phyloP scores from a whole-genome alignment of 2,329 filamentous ascomycete genomes.

The Fusarium equiseti region DNA sequence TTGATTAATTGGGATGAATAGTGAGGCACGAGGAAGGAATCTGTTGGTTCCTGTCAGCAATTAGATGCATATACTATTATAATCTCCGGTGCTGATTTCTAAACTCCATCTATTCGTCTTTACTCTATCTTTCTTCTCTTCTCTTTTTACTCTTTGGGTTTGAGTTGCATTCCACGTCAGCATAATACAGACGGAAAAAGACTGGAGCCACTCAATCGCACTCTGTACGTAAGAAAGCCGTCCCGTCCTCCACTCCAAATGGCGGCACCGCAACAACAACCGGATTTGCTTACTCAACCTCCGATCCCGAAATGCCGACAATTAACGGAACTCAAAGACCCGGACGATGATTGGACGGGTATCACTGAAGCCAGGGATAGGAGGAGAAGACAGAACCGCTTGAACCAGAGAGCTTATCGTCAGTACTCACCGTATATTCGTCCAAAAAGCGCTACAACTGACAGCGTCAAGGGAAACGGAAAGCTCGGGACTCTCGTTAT shows the following conservation, averaged over 20 bases:
- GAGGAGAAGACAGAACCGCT: constrained; percentile 43
- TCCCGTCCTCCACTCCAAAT: constrained; percentile 4
- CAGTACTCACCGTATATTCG: constrained; percentile 10
- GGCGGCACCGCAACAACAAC: constrained; percentile 8
- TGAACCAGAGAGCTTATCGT: constrained; percentile 45
- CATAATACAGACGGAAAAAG: background rate
- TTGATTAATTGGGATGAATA: constrained; percentile 1
- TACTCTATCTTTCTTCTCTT: no score
- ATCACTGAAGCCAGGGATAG: constrained; percentile 40
- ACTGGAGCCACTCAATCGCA: constrained; percentile 11
- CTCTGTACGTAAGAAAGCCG: constrained; percentile 27
- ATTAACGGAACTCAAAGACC: constrained; percentile 27
- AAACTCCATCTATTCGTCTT: background rate
- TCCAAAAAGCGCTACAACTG: constrained; percentile 8
- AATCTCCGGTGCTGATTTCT: background rate
- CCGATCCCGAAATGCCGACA: constrained; percentile 16
- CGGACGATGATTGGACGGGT: constrained; percentile 44
- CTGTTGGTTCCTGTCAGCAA: constrained; percentile 5
- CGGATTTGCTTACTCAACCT: constrained; percentile 10
- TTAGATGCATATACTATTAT: background rate
- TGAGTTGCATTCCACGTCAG: constrained; percentile 2
- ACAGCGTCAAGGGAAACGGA: constrained; percentile 28
- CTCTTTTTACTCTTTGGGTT: background rate
- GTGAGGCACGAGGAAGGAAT: background rate
- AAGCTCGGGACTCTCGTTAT: constrained; percentile 19